phyloP scores from a whole-genome alignment of 176 grass and related monocot genomes.

The Calamus simplicifolius region DNA sequence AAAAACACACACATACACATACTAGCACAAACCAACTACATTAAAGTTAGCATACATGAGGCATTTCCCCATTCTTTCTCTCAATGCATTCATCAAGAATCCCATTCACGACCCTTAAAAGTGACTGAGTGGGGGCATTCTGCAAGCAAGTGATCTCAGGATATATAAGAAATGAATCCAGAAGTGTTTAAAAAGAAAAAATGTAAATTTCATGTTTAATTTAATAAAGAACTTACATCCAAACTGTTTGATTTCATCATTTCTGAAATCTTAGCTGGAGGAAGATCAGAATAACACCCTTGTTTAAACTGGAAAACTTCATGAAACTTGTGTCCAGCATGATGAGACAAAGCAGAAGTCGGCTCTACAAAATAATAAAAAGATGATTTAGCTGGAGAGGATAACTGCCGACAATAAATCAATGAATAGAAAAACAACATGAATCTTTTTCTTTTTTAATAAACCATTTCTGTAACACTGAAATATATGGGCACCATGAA shows the following conservation, averaged over 20 bases:
- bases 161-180: conserved; percentile 8
- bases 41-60: conserved; percentile 66
- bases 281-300: conserved; percentile 51
- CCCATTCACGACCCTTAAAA: conserved; percentile 54
- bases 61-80: conserved; percentile 63
- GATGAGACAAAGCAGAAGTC: conserved; percentile 29
- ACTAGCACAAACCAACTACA: conserved; percentile 61
- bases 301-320: conserved; percentile 56
- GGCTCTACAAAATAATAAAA: conserved; percentile 28
- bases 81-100: conserved; percentile 66
- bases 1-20: conserved; percentile 17
- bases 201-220: neutral
- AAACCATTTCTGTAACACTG: no score
- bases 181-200: neutral
- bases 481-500: no score
- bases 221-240: conserved; percentile 36
- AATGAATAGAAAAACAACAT: no score
- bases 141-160: conserved; percentile 21
- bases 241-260: conserved; percentile 66
- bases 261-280: conserved; percentile 53
- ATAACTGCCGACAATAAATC: no score
- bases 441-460: no score
- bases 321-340: conserved; percentile 58
- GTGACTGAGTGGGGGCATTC: conserved; percentile 75
- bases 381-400: conserved; percentile 1